Base-by-base conservation (phyloP, 2,329 filamentous ascomycete genomes). In the Phyllosticta paracitricarpa region DNA sequence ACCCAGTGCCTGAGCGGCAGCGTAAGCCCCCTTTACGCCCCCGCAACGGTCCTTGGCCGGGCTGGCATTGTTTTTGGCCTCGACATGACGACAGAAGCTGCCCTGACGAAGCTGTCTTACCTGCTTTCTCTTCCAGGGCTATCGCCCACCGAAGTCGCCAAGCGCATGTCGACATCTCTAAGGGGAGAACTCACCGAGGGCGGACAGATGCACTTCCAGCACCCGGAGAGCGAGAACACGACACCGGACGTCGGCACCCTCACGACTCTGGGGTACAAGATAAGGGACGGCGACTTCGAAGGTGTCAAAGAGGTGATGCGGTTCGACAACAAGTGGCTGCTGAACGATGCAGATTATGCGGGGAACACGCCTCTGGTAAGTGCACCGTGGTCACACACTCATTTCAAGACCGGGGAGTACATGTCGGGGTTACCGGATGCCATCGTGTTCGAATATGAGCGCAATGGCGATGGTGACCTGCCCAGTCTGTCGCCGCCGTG, bases 61-160 rank as follows among this genome's bases (percentile, higher is more conserved):
- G 89, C 89, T 2, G 92, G 92, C 35, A 90, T 97, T 56, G 89
- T 96, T 33, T 92, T 94, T 66, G 92, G 92, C 5, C 84, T 92
- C 66, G 91, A 96, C 69, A 81, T 96, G 75, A 97, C 92, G 0
- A 89, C 89, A 24, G 92, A 97, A 76, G 92, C 90, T 2, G 92
- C 92, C 5, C 82, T 96, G 66, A 94, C 92, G 22, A 97, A 97
- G 74, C 81, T 97, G 28, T 89, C 90, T 1, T 96, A 95, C 72
- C 82, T 96, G 2, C 82, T 96, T 19, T 88, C 89, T 4, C 73
- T 84, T 4, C 85, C 88, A 1, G 81, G 79, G 33, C 78, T 88
- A n/a, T 81, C 82, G 0, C 79, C 83, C 7, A 78, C 81, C 59
- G 86, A 89, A 24, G 85, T 96, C 28, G 81, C 85, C 3, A 79